phyloP scores from a whole-genome alignment of 1,139 yeast species.

The Ogataea hybrid region DNA sequence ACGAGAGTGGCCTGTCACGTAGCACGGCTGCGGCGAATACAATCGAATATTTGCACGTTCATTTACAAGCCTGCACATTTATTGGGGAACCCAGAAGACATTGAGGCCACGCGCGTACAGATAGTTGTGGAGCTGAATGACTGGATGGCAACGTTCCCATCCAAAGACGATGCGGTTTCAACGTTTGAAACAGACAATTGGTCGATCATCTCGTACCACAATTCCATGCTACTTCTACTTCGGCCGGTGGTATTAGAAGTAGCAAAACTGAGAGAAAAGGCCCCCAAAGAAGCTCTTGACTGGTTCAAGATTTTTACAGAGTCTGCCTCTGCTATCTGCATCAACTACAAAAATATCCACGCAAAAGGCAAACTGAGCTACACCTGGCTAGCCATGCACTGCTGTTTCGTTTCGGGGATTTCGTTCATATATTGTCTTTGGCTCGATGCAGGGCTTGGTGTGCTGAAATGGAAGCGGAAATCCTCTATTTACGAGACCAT shows the following conservation, averaged over 20 bases:
- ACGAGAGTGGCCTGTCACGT: conserved; percentile 33
- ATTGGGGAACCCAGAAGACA: conserved; percentile 23
- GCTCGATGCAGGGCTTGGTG: no score
- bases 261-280: conserved; percentile 15
- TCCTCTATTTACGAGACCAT: conserved; percentile 30
- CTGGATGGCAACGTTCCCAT: conserved; percentile 34
- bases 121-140: conserved; percentile 32
- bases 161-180: conserved; percentile 24
- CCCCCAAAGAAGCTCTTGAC: no score
- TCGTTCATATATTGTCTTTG: no score
- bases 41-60: conserved; percentile 33
- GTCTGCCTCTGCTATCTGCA: no score
- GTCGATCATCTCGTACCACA: conserved; percentile 33
- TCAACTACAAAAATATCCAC: no score
- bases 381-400: no score
- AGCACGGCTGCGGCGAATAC: conserved; percentile 35
- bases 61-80: conserved; percentile 30
- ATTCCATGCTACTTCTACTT: conserved; percentile 30
- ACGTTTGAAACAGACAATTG: conserved; percentile 32
- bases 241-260: conserved; percentile 33
- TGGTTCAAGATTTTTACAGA: no score
- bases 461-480: no score
- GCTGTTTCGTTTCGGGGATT: no score
- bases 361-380: no score
- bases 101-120: conserved; percentile 30